Evolutionary conservation across 2,329 filamentous ascomycete genomes (phyloP).

Genomic region (Juglanconis oblonga): DNA sequence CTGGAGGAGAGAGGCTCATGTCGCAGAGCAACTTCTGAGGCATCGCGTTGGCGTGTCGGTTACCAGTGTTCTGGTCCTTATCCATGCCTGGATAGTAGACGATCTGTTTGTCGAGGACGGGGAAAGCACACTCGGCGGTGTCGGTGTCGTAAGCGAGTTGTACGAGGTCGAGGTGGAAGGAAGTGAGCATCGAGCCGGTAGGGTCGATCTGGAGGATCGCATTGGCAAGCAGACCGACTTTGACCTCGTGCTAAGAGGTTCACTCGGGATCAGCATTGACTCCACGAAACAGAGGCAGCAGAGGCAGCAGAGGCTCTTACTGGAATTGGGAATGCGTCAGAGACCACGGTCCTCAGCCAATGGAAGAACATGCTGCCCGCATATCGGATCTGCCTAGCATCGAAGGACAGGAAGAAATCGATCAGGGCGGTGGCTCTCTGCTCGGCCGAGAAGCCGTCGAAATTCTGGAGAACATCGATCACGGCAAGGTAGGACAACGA

Average conservation of each 20-base stretch:
- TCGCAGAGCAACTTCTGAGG: conserved; percentile 43
- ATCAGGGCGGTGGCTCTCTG: conserved; percentile 27
- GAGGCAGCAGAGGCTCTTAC: conserved; percentile 29
- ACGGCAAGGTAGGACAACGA: conserved; percentile 51
- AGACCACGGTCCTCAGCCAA: conserved; percentile 40
- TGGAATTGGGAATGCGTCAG: conserved; percentile 36
- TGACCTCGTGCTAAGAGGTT: conserved; percentile 39
- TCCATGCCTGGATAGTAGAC: conserved; percentile 59
- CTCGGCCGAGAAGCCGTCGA: conserved; percentile 25
- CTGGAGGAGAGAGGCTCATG: conserved; percentile 39
- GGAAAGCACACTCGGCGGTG: conserved; percentile 51
- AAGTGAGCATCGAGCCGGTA: conserved; percentile 63
- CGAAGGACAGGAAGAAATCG: conserved; percentile 48
- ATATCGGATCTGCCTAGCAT: conserved; percentile 52
- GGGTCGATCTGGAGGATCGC: conserved; percentile 67
- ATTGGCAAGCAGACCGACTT: conserved; percentile 42
- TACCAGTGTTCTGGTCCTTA: conserved; percentile 17
- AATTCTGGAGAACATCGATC: conserved; percentile 38
- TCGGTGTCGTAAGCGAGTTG: conserved; percentile 57
- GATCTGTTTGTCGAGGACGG: conserved; percentile 62
- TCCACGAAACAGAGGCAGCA: background rate
- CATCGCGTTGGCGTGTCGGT: conserved; percentile 23
- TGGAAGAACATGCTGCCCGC: conserved; percentile 40
- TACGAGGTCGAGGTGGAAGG: conserved; percentile 56
- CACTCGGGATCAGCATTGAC: background rate